A percentile compares a stretch with the other conserved stretches of the same genome.
These are phyloP conservation scores for Cornus florida DNA, from an alignment of 148 eudicot species.

Conservation along the genomic window DNA sequence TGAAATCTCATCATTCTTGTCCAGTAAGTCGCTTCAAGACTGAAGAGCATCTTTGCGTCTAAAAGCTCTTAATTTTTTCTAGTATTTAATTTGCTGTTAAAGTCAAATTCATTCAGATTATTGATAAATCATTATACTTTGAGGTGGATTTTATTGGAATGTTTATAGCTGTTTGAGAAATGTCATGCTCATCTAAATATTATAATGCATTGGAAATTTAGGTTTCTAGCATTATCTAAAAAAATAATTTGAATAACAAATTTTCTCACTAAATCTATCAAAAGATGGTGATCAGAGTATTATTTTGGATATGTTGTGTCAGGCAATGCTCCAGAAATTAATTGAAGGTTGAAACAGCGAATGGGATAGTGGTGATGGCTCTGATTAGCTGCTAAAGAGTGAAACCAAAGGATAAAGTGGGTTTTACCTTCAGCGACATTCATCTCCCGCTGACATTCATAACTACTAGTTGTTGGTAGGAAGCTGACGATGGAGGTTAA, in stretches of 20 bases:
- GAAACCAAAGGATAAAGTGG: no score
- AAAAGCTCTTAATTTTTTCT: no score
- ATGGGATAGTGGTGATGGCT: not conserved
- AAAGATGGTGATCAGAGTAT: slow-evolving; percentile 7
- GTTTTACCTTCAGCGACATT: no score
- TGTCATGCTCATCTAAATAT: no score
- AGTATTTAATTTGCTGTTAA: not conserved
- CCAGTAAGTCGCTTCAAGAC: slow-evolving; percentile 55
- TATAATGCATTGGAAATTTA: not conserved
- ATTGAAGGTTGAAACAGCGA: slow-evolving; percentile 37
- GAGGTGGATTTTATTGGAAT: not conserved
- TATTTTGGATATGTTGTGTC: slow-evolving; percentile 18
- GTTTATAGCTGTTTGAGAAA: not conserved
- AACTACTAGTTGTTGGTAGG: no score
- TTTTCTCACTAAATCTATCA: not conserved
- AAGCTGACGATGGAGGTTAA: no score
- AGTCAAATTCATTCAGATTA: not conserved
- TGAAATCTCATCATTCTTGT: slow-evolving; percentile 61
- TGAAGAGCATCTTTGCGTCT: not conserved
- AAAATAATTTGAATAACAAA: not conserved
- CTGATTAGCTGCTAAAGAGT: slow-evolving; percentile 1
- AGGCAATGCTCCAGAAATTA: slow-evolving; percentile 63
- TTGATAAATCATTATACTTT: not conserved
- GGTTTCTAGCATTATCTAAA: not conserved
- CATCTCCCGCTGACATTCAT: no score